Conservation (phyloP, 768 basidiomycete species). For the Candolleomyces eurysporus region DNA sequence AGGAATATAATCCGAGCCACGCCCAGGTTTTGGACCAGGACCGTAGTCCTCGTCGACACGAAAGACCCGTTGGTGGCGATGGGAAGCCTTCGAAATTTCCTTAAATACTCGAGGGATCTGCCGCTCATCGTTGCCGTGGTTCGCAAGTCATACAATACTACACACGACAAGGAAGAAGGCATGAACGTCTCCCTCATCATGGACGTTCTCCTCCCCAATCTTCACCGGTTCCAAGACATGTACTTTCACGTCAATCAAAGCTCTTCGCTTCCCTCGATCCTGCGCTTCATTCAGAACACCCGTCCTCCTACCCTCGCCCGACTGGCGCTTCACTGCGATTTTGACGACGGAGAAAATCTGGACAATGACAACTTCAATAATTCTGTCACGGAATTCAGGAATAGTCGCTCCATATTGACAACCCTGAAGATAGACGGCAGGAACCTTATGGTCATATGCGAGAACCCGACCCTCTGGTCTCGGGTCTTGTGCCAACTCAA, state of each 20-base stretch:
- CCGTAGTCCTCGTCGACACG: slow-evolving; percentile 16
- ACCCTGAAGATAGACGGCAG: slow-evolving; percentile 16
- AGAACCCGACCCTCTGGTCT: slow-evolving; percentile 9
- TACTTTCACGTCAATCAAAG: slow-evolving; percentile 17
- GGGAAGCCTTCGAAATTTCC: slow-evolving; percentile 6
- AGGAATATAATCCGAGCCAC: slow-evolving; percentile 8
- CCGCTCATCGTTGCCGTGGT: slow-evolving; percentile 15
- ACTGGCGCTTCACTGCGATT: slow-evolving; percentile 13
- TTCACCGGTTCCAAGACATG: slow-evolving; percentile 17
- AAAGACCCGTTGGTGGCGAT: slow-evolving; percentile 8
- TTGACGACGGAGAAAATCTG: slow-evolving; percentile 13
- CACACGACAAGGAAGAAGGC: slow-evolving; percentile 10
- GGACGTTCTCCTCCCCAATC: slow-evolving; percentile 14
- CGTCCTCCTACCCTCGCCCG: slow-evolving; percentile 5
- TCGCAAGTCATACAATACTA: slow-evolving; percentile 7
- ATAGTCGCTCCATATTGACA: slow-evolving; percentile 10
- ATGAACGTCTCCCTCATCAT: slow-evolving; percentile 12
- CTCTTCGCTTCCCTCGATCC: slow-evolving; percentile 19
- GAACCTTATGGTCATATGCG: slow-evolving; percentile 13
- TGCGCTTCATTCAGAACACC: slow-evolving; percentile 4
- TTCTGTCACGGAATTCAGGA: background rate
- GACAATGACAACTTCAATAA: background rate
- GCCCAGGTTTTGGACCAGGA: slow-evolving; percentile 18
- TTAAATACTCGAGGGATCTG: slow-evolving; percentile 11
- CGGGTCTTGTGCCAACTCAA: slow-evolving; percentile 9